Evolutionary conservation across 352 stramenopile species (phyloP), one percentile per base, ranked within the genome.

Genomic region (Phytophthora citrophthora): DNA sequence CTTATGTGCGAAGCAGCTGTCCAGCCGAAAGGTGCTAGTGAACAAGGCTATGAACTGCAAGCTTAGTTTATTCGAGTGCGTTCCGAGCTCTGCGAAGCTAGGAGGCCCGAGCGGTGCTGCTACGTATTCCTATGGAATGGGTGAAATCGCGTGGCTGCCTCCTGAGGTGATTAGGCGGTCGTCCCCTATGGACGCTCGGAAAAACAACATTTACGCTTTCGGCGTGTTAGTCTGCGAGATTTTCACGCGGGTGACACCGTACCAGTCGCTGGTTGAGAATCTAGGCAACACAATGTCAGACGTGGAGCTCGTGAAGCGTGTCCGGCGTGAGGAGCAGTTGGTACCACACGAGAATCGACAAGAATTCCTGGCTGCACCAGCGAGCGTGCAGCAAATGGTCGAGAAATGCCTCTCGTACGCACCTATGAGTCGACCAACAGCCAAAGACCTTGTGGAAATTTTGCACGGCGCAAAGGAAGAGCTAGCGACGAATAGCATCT

Each of bases 121-220:
- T 2, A 48, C 50, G 0, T 71, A 64, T 55, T 63, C 64, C 2
- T 89, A 79, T 60, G 82, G 82, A 34, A 81, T 74, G 57, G 76
- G 75, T 18, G 70, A 88, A 20, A 43, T 89, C 32, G 68, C 70
- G 18, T 88, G 78, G 74, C 62, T 83, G 7, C 66, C 82, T 29
- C 82, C 82, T 0, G 82, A 91, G 51, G 47, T 90, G 36, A 64
- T 89, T 45, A 81, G 58, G 39, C 69, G 76, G 5, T 77, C 70
- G 13, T 74, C 65, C 23, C 74, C 63, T 6, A 77, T 89, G 63
- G 74, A 88, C 31, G 63, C 66, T 38, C 68, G 68, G 16, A 82
- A 79, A 20, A 77, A 63, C 43, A 88, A 91, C 46, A 79, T 89
- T 48, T 91, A 83, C 68, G 61, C 82, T n/a, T 83, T 91, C 20